Evolutionary conservation across 441 rosid genomes (phyloP).

Genomic region (Adansonia rubrostipa): DNA sequence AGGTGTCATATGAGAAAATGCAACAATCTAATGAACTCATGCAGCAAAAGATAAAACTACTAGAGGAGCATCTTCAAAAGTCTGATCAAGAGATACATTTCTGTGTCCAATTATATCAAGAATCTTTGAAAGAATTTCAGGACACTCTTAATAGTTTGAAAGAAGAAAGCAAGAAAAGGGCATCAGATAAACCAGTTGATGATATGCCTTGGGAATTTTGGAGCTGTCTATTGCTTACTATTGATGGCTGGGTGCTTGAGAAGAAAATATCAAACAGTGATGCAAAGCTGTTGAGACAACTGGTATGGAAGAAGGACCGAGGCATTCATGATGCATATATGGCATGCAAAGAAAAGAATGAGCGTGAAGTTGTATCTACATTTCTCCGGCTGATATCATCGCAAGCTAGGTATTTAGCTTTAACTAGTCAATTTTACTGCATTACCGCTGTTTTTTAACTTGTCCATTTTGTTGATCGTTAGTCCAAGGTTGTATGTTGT

Average conservation of each 20-base stretch:
- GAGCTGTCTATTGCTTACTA: constrained; percentile 78
- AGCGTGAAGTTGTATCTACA: constrained; percentile 60
- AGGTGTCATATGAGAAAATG: constrained; percentile 73
- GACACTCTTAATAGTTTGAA: constrained; percentile 77
- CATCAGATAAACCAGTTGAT: constrained; percentile 65
- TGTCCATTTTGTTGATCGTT: constrained; percentile 50
- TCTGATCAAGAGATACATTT: constrained; percentile 88
- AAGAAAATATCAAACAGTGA: constrained; percentile 67
- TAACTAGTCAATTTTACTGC: constrained; percentile 7
- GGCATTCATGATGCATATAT: constrained; percentile 62
- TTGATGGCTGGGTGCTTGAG: constrained; percentile 98
- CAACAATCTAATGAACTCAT: constrained; percentile 81
- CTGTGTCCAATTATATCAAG: constrained; percentile 77
- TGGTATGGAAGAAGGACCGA: constrained; percentile 83
- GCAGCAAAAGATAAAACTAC: constrained; percentile 79
- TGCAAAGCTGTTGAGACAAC: constrained; percentile 74
- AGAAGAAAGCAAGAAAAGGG: constrained; percentile 76
- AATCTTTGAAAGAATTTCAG: constrained; percentile 84
- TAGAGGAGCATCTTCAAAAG: constrained; percentile 82
- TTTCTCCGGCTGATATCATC: constrained; percentile 70
- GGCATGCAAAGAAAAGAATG: constrained; percentile 70
- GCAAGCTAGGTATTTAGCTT: constrained; percentile 55
- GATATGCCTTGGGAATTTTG: constrained; percentile 92
- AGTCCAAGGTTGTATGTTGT: constrained; percentile 88
- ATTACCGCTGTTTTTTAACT: constrained; percentile 34